Base-by-base conservation (phyloP, 352 stramenopile genomes). In the Blastocystis sp. region DNA sequence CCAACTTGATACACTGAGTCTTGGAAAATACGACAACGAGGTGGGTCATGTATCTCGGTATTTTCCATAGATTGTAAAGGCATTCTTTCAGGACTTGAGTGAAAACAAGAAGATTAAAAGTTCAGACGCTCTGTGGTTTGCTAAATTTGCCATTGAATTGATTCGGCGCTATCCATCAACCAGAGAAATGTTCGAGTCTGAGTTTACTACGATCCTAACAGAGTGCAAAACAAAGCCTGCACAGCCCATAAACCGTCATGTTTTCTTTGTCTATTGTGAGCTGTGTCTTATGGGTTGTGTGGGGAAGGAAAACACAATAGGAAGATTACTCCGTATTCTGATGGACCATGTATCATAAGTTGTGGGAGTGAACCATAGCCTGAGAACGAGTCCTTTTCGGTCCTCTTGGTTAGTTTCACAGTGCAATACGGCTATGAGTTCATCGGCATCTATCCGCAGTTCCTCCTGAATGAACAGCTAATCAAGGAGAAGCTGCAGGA, bases 141-240 rank as follows among this genome's bases (percentile, higher is more conserved):
- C 68, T 18, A 79, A 79, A 23, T 79, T 79, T 34, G n/a, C n/a
- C 13, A 47, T 59, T 34, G 68, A 79, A 34, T 59, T 79, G 1
- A 79, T 79, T 79, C 68, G 68, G 29, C 68, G 68, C n/a, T 79
- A 79, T 59, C 68, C 68, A 1, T 34, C 68, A 29, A 43, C n/a
- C 2, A 23, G 18, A 8, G 34, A 13, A 20, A 15, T 62, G 8
- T 62, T 79, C 18, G 11, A 26, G n/a, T 8, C 11, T 7, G 18
- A 23, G 39, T 79, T 79, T 34, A 56, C 13, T 8, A 43, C 41
- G 5, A 13, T 43, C 9, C 26, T 79, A 9, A 59, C 41, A 43
- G 8, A 41, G 29, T 23, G 34, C n/a, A 41, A 43, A 20, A 13
- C n/a, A 20, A 56, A 56, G 41, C 41, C 29, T 8, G 41, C 29